Evolutionary conservation across 768 basidiomycete genomes (phyloP).

Genomic region (Tulasnella sp.): DNA sequence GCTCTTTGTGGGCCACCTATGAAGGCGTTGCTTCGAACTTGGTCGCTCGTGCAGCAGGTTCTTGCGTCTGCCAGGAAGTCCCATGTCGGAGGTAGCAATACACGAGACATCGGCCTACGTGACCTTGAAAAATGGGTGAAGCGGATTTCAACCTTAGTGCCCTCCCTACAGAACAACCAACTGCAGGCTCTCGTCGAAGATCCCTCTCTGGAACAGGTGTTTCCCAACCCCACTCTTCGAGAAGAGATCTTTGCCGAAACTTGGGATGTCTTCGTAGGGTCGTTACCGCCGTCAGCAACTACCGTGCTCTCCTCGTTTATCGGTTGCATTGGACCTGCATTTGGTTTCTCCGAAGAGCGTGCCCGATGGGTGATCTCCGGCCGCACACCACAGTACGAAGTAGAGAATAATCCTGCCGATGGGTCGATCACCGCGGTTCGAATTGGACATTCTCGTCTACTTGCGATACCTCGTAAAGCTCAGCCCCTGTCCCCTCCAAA

Average conservation of each 20-base stretch:
- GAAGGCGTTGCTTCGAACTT: conserved; percentile 48
- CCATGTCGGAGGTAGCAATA: not conserved
- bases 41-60: conserved; percentile 47
- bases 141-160: conserved; percentile 52
- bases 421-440: conserved; percentile 44
- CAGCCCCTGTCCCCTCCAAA: conserved; percentile 28
- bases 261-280: conserved; percentile 83
- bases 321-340: conserved; percentile 41
- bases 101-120: conserved; percentile 53
- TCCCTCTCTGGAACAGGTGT: conserved; percentile 28
- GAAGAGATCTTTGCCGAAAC: conserved; percentile 86
- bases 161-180: conserved; percentile 24
- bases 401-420: conserved; percentile 50
- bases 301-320: conserved; percentile 31
- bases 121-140: conserved; percentile 77
- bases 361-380: conserved; percentile 55
- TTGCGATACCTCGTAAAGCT: conserved; percentile 24
- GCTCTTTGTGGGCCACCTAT: conserved; percentile 40
- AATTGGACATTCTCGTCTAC: conserved; percentile 50
- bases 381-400: conserved; percentile 51
- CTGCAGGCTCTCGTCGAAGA: conserved; percentile 10
- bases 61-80: conserved; percentile 28
- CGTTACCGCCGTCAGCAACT: conserved; percentile 24
- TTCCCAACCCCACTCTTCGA: conserved; percentile 60
- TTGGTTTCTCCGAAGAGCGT: conserved; percentile 59